Conservation (phyloP, 306 rosid genomes). For the Lupinus albus region DNA sequence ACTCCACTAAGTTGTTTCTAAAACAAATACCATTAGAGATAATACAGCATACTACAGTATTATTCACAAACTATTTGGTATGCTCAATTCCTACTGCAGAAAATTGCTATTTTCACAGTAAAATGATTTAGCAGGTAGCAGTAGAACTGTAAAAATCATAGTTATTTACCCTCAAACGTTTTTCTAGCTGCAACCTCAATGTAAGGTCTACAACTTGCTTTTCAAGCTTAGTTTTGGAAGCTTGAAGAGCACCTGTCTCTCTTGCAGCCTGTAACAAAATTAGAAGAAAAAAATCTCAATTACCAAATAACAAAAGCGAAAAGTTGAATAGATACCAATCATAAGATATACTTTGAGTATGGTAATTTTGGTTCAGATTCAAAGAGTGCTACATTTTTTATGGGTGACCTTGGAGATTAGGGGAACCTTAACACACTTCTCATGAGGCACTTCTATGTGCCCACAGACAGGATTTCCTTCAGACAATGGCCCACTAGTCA, state of each 20-base stretch:
- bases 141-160: neutral
- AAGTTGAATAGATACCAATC: constrained; percentile 7
- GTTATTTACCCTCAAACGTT: constrained; percentile 72
- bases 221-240: constrained; percentile 87
- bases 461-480: constrained; percentile 8
- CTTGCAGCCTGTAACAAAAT: constrained; percentile 70
- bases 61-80: constrained; percentile 9
- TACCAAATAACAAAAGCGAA: constrained; percentile 23
- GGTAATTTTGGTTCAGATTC: constrained; percentile 3
- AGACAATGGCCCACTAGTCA: constrained; percentile 4
- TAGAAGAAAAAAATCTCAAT: neutral
- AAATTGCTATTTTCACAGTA: constrained; percentile 17
- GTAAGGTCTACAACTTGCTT: constrained; percentile 87
- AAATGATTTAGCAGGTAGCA: neutral
- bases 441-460: neutral
- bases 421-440: neutral
- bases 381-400: neutral
- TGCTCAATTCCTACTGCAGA: neutral
- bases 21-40: neutral
- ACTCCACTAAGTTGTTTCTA: neutral
- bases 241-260: constrained; percentile 93
- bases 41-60: constrained; percentile 5
- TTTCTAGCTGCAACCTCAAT: constrained; percentile 82
- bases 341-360: neutral
- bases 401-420: neutral